Evolutionary conservation across 23 red algal genomes (phyloP).

Genomic region (Gracilaria gracilis): DNA sequence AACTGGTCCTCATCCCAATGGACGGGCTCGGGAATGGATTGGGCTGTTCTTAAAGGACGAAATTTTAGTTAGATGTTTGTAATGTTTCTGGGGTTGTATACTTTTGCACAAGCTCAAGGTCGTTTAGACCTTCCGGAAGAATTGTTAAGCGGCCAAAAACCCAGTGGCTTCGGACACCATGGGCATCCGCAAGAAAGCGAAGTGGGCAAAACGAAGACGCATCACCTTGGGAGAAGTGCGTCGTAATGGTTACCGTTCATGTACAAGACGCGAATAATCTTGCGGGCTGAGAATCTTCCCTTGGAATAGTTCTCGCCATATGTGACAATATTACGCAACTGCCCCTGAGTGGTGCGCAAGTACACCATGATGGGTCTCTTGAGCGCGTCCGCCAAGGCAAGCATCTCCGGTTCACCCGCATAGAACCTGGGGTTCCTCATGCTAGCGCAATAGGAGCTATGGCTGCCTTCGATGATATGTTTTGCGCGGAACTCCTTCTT

Average conservation of each 20-base stretch:
- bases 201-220: not conserved
- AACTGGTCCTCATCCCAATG: not conserved
- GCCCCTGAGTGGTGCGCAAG: slow-evolving; percentile 47
- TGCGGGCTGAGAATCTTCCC: not conserved
- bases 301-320: slow-evolving; percentile 86
- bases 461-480: slow-evolving; percentile 88
- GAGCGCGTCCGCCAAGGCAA: slow-evolving; percentile 82
- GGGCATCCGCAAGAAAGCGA: not conserved
- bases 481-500: slow-evolving; percentile 73
- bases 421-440: slow-evolving; percentile 88
- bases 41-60: not conserved
- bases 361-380: slow-evolving; percentile 89
- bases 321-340: slow-evolving; percentile 81
- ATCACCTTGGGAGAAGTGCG: slow-evolving; percentile 66
- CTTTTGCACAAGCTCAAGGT: not conserved
- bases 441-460: slow-evolving; percentile 76
- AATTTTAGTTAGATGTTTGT: not conserved
- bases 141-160: not conserved
- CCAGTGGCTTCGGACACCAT: not conserved
- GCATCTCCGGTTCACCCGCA: slow-evolving; percentile 95
- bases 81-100: not conserved
- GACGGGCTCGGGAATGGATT: not conserved
- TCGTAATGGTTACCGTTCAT: slow-evolving; percentile 94
- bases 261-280: slow-evolving; percentile 83
- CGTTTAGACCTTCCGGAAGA: not conserved